Evolutionary conservation across 495 filamentous ascomycete species (phyloP).

Genomic region (Lasiosphaeriaceae sp.): DNA sequence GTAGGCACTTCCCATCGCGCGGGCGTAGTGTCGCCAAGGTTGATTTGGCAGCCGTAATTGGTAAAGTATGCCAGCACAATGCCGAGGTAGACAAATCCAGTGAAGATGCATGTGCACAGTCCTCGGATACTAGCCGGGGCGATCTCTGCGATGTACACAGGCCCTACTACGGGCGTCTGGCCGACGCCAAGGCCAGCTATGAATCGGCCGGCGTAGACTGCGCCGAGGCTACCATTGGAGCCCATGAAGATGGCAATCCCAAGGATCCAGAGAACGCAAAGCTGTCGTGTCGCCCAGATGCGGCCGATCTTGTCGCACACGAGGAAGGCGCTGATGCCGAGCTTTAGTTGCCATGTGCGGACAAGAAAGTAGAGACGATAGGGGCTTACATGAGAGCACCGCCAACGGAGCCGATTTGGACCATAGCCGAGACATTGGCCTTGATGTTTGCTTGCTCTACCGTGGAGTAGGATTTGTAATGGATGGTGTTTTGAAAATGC

Average conservation of each 20-base stretch:
- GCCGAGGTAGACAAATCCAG: conserved; percentile 58
- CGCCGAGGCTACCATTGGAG: conserved; percentile 54
- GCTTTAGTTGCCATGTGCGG: not conserved
- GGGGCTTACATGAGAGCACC: conserved; percentile 58
- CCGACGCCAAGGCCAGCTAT: conserved; percentile 65
- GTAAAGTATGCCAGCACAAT: conserved; percentile 59
- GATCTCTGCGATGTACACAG: conserved; percentile 58
- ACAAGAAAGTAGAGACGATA: not conserved
- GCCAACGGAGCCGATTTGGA: conserved; percentile 63
- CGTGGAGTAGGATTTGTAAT: conserved; percentile 48
- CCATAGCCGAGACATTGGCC: conserved; percentile 69
- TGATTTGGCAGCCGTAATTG: conserved; percentile 55
- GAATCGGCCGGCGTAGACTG: conserved; percentile 64
- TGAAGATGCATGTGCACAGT: conserved; percentile 67
- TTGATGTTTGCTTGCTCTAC: conserved; percentile 59
- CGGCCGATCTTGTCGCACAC: conserved; percentile 66
- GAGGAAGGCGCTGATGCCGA: conserved; percentile 48
- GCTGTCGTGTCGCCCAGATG: conserved; percentile 64
- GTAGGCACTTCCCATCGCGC: conserved; percentile 64
- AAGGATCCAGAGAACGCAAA: conserved; percentile 63
- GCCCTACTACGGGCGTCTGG: conserved; percentile 63
- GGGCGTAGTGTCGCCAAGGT: conserved; percentile 53
- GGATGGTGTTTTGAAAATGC: conserved; percentile 58
- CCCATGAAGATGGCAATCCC: conserved; percentile 68
- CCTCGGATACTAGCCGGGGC: conserved; percentile 61